Evolutionary conservation across 2,329 filamentous ascomycete species (phyloP), one percentile per base, ranked within the genome.

Genomic region (Hymenoscyphus linearis): DNA sequence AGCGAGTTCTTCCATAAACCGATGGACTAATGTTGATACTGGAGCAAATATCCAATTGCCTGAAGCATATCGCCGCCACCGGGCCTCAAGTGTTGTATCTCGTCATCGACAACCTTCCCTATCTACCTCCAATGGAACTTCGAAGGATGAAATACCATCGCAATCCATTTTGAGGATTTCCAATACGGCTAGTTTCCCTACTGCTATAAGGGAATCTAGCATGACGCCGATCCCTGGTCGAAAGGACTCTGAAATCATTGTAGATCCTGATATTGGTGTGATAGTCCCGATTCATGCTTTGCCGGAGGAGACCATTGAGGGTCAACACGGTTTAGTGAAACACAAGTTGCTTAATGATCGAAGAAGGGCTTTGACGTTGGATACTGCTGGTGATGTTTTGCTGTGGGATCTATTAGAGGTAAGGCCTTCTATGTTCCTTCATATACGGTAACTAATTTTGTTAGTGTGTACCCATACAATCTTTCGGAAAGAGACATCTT

Each of bases 301-400:
- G 59, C 88, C 89, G 1, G 85, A 87, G 65, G 90, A 93, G 73
- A 91, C 89, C 0, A 95, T 99, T 55, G 92, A 97, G 75, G 95
- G 95, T 1, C 93, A 97, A 70, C 93, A 96, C 76, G 95, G 95
- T 10, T 78, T 99, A 58, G 91, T 98, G 64, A 99, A 98, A 75
- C 90, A 97, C 74, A 87, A 89, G 69, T 82, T 98, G 68, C 80
- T 99, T 63, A 98, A 96, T 74, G 93, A 99, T 73, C 84, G 93
- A 67, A 88, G 90, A 71, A 85, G 92, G 62, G 93, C 96, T 3
- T 79, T 99, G 66, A 99, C 95, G 0, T 79, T 96, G 58, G 95
- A 99, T 74, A 97, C 95, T 2, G 93, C 93, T 1, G 95, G 95
- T 16, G 95, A 99, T 71, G 93, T 98, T 2, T 79, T 97, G 54